Evolutionary conservation across 768 basidiomycete genomes (phyloP).

Genomic region (Suillus americanus): DNA sequence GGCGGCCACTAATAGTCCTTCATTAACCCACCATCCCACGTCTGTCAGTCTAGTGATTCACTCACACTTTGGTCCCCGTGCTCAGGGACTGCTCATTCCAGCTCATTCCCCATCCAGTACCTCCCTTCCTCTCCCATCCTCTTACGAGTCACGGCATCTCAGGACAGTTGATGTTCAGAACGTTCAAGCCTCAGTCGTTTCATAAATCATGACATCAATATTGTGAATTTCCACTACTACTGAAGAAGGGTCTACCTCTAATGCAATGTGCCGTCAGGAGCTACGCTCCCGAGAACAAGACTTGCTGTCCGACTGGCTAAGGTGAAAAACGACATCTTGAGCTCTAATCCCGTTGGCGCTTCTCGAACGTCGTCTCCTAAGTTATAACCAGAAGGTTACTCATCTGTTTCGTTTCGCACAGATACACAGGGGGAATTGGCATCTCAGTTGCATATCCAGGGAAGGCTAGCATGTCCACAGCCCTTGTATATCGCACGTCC

Average conservation of each 20-base stretch:
- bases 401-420: neutral
- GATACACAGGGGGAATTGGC: neutral
- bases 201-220: neutral
- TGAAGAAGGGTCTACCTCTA: neutral
- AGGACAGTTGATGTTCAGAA: neutral
- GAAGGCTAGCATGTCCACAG: neutral
- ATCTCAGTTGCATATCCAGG: neutral
- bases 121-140: neutral
- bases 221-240: neutral
- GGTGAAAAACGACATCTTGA: neutral
- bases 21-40: neutral
- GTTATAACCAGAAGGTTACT: neutral
- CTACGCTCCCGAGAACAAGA: too few relatives aligned
- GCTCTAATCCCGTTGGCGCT: neutral
- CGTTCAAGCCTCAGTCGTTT: neutral
- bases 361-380: neutral
- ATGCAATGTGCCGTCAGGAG: neutral
- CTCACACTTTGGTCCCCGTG: neutral
- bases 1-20: neutral
- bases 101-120: neutral
- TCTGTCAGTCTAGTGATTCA: neutral
- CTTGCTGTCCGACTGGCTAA: too few relatives aligned
- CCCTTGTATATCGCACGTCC: neutral
- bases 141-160: neutral
- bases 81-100: neutral